These are phyloP conservation scores for Serendipita sp. DNA, from an alignment of 768 basidiomycete genomes.

Conservation along the genomic window DNA sequence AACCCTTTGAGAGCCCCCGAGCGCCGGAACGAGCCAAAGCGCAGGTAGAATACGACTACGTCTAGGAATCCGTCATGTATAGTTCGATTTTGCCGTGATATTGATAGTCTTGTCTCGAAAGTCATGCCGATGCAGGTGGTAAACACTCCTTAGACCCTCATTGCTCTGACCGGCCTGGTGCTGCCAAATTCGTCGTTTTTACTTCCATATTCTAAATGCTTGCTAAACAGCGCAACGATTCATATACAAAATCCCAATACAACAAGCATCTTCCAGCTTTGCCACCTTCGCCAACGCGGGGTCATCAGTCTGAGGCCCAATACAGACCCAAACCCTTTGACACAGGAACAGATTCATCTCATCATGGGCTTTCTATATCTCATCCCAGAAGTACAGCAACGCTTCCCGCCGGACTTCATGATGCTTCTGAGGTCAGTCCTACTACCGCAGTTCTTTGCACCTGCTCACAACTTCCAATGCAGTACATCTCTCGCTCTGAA, in stretches of 20 bases:
- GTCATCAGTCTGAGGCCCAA: too few relatives aligned
- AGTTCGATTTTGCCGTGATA: neutral
- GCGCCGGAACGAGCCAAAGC: constrained; percentile 43
- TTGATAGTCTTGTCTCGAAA: neutral
- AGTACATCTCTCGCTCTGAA: too few relatives aligned
- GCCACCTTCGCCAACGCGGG: too few relatives aligned
- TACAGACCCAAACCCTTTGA: too few relatives aligned
- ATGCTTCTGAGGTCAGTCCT: too few relatives aligned
- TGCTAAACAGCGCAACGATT: neutral
- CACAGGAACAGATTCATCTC: too few relatives aligned
- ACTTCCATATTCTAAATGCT: neutral
- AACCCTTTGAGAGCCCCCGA: constrained; percentile 63
- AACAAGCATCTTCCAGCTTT: too few relatives aligned
- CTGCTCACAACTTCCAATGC: too few relatives aligned
- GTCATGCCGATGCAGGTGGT: neutral
- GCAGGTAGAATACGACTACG: constrained; percentile 4
- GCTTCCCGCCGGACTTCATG: too few relatives aligned
- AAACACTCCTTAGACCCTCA: neutral
- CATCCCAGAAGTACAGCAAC: too few relatives aligned
- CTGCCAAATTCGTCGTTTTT: neutral
- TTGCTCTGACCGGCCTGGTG: neutral
- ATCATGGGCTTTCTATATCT: too few relatives aligned
- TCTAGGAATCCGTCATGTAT: neutral
- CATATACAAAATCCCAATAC: neutral
- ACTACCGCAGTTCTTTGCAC: too few relatives aligned